Conservation (phyloP, 495 filamentous ascomycete species). For the Lophium mytilinum region DNA sequence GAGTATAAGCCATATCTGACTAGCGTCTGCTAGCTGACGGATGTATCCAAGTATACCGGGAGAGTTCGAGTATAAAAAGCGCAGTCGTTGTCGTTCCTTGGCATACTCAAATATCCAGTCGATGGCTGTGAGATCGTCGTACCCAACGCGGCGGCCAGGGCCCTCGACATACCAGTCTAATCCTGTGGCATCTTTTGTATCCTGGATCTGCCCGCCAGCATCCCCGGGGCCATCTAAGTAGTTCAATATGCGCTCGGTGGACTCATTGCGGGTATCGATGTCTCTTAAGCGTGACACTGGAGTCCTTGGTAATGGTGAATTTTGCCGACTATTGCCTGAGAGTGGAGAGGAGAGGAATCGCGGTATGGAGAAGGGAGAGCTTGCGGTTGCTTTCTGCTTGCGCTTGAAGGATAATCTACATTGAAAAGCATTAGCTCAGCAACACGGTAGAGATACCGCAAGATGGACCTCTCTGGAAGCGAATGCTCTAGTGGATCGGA, state of each 20-base stretch:
- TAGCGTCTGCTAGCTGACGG: constrained; percentile 65
- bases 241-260: constrained; percentile 33
- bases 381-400: constrained; percentile 57
- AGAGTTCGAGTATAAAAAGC: constrained; percentile 60
- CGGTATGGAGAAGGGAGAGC: constrained; percentile 51
- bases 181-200: constrained; percentile 56
- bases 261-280: constrained; percentile 17
- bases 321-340: constrained; percentile 20
- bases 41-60: constrained; percentile 66
- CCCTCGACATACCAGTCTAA: constrained; percentile 89
- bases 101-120: constrained; percentile 99
- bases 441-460: background rate
- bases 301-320: constrained; percentile 21
- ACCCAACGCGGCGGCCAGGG: constrained; percentile 82
- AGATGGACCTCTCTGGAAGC: constrained; percentile 24
- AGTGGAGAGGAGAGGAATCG: constrained; percentile 44
- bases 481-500: constrained; percentile 28
- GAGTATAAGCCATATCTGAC: constrained; percentile 85
- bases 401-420: constrained; percentile 73
- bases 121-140: constrained; percentile 95
- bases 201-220: constrained; percentile 31
- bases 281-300: constrained; percentile 6
- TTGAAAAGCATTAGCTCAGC: background rate
- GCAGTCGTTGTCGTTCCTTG: constrained; percentile 83
- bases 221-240: constrained; percentile 30